Percentiles rank a stretch among this genome's conserved stretches.
phyloP scores from a whole-genome alignment of 1,284 basidiomycete species.

The Neolentinus lepideus region DNA sequence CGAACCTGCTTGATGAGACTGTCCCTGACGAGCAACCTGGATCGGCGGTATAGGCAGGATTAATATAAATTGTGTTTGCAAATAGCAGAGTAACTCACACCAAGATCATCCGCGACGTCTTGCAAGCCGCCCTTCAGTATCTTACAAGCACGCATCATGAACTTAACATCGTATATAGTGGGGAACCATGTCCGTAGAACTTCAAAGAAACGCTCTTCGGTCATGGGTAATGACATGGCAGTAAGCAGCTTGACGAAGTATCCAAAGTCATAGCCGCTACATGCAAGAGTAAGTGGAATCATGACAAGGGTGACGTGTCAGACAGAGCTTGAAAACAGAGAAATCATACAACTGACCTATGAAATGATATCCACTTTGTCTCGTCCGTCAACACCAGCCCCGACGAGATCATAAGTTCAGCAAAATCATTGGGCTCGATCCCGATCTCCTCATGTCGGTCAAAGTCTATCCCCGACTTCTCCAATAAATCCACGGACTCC shows the following conservation, averaged over 20 bases:
- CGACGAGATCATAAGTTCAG: conserved; percentile 94
- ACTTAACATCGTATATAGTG: conserved; percentile 96
- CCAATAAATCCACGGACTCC: conserved; percentile 91
- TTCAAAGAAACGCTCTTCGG: conserved; percentile 90
- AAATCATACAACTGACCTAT: conserved; percentile 63
- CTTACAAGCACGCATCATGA: conserved; percentile 87
- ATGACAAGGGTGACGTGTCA: not conserved
- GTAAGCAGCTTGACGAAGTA: conserved; percentile 97
- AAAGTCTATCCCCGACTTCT: conserved; percentile 96
- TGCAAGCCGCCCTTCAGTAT: conserved; percentile 90
- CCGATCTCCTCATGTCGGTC: conserved; percentile 89
- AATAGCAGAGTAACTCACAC: conserved; percentile 38
- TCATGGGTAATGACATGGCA: conserved; percentile 78
- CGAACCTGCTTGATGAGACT: conserved; percentile 93
- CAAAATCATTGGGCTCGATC: conserved; percentile 92
- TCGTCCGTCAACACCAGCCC: conserved; percentile 88
- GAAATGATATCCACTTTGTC: conserved; percentile 97
- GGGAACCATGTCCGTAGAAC: conserved; percentile 93
- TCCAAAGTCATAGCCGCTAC: conserved; percentile 97
- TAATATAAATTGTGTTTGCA: conserved; percentile 7
- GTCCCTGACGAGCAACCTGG: conserved; percentile 84
- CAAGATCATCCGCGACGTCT: conserved; percentile 92
- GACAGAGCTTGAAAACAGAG: not conserved
- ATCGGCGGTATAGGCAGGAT: conserved; percentile 4
- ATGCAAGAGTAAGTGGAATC: not conserved